phyloP scores from a whole-genome alignment of 2,329 filamentous ascomycete species.

The Curvularia lunata region DNA sequence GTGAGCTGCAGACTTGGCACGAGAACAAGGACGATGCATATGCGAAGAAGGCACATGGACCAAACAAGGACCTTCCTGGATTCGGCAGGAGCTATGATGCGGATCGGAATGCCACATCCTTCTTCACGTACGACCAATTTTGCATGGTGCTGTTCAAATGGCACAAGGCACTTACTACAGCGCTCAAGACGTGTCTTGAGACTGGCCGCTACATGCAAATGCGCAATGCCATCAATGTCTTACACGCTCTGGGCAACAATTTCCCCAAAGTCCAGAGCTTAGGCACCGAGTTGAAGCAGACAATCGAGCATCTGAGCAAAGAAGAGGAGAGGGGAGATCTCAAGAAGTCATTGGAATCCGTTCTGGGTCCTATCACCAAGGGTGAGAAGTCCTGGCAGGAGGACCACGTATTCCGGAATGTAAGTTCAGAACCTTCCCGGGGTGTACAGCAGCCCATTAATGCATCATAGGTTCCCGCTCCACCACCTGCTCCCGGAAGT shows the following conservation, averaged over 20 bases:
- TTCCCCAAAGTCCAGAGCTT: constrained; percentile 93
- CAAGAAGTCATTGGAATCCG: constrained; percentile 73
- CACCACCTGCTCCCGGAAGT: constrained; percentile 27
- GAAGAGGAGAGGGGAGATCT: constrained; percentile 71
- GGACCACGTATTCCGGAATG: constrained; percentile 74
- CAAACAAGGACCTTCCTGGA: constrained; percentile 70
- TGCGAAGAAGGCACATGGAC: constrained; percentile 79
- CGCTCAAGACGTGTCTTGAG: constrained; percentile 80
- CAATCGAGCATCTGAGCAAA: constrained; percentile 67
- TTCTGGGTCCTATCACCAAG: constrained; percentile 72
- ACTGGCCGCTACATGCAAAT: constrained; percentile 97
- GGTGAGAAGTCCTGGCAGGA: constrained; percentile 73
- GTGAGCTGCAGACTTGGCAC: constrained; percentile 85
- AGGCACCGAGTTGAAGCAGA: constrained; percentile 71
- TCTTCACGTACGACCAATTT: constrained; percentile 86
- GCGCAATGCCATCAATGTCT: constrained; percentile 87
- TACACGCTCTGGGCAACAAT: constrained; percentile 78
- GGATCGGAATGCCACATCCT: constrained; percentile 71
- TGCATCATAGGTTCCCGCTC: constrained; percentile 27
- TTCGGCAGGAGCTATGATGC: constrained; percentile 77
- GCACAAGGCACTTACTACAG: constrained; percentile 81
- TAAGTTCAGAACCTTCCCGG: constrained; percentile 50
- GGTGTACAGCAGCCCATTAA: constrained; percentile 16
- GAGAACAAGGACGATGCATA: constrained; percentile 71
- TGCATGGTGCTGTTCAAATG: constrained; percentile 85